These are phyloP conservation scores for Colletotrichum sublineola DNA, from an alignment of 2,329 filamentous ascomycete genomes.

Conservation along the genomic window DNA sequence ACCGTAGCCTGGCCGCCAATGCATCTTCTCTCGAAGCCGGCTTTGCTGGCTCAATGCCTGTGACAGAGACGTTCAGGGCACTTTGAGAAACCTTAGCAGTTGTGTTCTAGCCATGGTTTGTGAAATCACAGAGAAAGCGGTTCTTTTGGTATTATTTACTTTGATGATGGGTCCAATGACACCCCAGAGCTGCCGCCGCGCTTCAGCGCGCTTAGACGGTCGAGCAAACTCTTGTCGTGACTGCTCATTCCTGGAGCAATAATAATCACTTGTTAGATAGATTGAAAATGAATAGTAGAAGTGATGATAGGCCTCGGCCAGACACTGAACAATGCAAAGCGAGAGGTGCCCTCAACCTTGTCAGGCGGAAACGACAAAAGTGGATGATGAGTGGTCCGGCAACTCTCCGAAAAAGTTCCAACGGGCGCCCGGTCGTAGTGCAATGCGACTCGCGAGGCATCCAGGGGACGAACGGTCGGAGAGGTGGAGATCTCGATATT, in stretches of 20 bases:
- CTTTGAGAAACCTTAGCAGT: slow-evolving; percentile 39
- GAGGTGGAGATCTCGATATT: neutral
- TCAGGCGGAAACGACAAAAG: neutral
- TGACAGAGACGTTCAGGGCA: slow-evolving; percentile 48
- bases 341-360: slow-evolving; percentile 2
- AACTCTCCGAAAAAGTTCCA: neutral
- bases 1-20: slow-evolving; percentile 65
- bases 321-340: neutral
- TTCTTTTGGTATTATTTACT: slow-evolving; percentile 51
- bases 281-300: neutral
- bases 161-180: slow-evolving; percentile 50
- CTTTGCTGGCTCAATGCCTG: slow-evolving; percentile 58
- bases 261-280: neutral
- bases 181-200: slow-evolving; percentile 49
- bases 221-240: slow-evolving; percentile 62
- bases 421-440: slow-evolving; percentile 3
- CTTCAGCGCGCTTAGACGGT: slow-evolving; percentile 68
- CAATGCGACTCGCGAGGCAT: slow-evolving; percentile 35
- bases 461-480: slow-evolving; percentile 15
- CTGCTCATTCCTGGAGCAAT: slow-evolving; percentile 16
- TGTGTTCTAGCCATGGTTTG: neutral
- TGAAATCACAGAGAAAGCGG: slow-evolving; percentile 17
- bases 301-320: neutral
- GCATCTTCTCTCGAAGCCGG: slow-evolving; percentile 63
- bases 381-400: slow-evolving; percentile 5